Base-by-base conservation (phyloP, 768 basidiomycete genomes). In the Termitomyces heimii region DNA sequence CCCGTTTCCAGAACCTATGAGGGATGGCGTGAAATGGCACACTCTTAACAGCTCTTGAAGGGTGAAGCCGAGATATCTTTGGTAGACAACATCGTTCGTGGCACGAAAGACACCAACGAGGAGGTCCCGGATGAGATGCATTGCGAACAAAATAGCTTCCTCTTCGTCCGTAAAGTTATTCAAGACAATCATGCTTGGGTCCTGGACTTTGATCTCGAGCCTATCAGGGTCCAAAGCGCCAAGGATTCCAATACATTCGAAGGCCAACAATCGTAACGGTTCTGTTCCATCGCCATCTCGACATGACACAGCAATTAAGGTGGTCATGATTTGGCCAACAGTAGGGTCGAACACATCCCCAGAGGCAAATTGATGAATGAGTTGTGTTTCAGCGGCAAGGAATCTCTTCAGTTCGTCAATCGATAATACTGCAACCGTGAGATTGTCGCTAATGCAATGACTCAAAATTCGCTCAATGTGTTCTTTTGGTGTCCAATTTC, bases 221-320 rank as follows among this genome's bases (percentile, higher is more conserved):
- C 97, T 81, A 74, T 98, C 96, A 0, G 96, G 96, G 70, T 99
- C 97, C 18, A 95, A 80, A 2, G 97, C 97, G 6, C 97, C 97
- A 13, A 98, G 73, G 22, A 92, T 82, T 1, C 95, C 94, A 55
- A 98, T 84, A 67, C 92, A 97, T 66, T 97, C 92, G 66, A 88
- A 94, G 0, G 93, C 88, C 20, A 90, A 70, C 43, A 83, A 73
- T 18, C 85, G 84, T 9, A 94, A 65, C 1, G 77, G 65, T 45
- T 94, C 88, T 5, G 79, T 78, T 6, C 81, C 83, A 48, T 95
- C 92, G 1, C 85, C 86, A 60, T 96, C 94, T 9, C 92, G 82
- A 53, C 83, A 83, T 0, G 89, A 87, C 0, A 86, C 84, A 16
- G 77, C 68, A 53, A 95, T 79, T 3, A 98, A 71, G 3, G 80